Evolutionary conservation across 805 yeast species (phyloP).

Genomic region (Myxozyma mucilagina): DNA sequence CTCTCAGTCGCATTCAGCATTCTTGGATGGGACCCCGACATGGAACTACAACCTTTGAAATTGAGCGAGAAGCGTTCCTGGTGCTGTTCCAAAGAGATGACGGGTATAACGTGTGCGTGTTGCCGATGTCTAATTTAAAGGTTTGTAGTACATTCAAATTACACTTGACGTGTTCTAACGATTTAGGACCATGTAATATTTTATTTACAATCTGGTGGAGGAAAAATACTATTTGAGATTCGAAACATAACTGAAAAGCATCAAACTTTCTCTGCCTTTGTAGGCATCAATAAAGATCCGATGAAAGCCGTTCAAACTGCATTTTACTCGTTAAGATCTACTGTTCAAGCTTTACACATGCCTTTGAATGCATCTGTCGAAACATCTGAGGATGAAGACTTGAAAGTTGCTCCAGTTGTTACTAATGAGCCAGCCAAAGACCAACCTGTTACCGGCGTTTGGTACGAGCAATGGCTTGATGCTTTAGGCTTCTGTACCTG

Average conservation of each 20-base stretch:
- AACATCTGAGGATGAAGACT: background rate
- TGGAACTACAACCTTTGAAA: conserved; percentile 13
- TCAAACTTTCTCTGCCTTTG: conserved; percentile 24
- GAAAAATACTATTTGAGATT: conserved; percentile 16
- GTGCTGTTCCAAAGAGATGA: conserved; percentile 30
- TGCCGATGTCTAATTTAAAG: conserved; percentile 33
- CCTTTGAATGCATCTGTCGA: background rate
- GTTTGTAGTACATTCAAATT: conserved; percentile 1
- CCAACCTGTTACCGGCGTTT: conserved; percentile 21
- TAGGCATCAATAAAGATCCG: conserved; percentile 29
- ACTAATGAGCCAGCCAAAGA: background rate
- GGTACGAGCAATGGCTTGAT: conserved; percentile 36
- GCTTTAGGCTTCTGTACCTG: conserved; percentile 40
- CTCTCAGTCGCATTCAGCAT: conserved; percentile 21
- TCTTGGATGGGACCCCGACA: conserved; percentile 31
- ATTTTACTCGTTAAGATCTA: conserved; percentile 19
- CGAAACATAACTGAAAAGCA: conserved; percentile 24
- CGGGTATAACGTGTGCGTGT: conserved; percentile 33
- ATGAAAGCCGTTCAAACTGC: conserved; percentile 25
- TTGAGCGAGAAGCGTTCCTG: conserved; percentile 23
- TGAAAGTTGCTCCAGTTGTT: conserved; percentile 4
- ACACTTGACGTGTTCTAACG: background rate
- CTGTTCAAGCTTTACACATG: conserved; percentile 2
- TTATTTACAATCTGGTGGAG: conserved; percentile 22
- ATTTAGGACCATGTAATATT: conserved; percentile 7